phyloP scores from a whole-genome alignment of 225 moss, liverwort and hornwort genomes.

The Marchantia polymorpha region DNA sequence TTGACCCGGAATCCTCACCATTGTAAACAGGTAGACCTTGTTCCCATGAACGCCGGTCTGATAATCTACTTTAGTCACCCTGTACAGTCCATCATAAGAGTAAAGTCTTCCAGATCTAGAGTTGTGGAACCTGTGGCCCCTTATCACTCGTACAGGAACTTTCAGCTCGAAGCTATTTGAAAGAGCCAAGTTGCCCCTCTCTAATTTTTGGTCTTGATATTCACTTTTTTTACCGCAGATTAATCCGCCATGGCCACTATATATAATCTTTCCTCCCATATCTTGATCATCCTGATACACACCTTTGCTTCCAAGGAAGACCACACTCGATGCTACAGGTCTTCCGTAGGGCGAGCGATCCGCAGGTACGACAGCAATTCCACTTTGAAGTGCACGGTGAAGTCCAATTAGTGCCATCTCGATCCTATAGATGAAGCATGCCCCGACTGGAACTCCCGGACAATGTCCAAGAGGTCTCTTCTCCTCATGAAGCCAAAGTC shows the following conservation, averaged over 20 bases:
- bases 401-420: constrained; percentile 13
- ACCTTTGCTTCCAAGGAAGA: neutral
- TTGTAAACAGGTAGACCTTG: constrained; percentile 36
- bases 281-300: constrained; percentile 9
- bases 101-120: constrained; percentile 26
- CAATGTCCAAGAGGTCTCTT: neutral
- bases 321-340: constrained; percentile 14
- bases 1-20: constrained; percentile 40
- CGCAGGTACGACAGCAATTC: constrained; percentile 5
- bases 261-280: constrained; percentile 6
- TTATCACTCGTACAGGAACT: constrained; percentile 42
- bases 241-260: constrained; percentile 3
- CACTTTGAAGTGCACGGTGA: neutral
- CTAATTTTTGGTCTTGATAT: constrained; percentile 33
- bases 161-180: constrained; percentile 26
- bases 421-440: constrained; percentile 13
- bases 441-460: constrained; percentile 7
- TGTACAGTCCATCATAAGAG: constrained; percentile 49
- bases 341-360: neutral
- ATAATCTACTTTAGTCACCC: constrained; percentile 18
- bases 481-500: neutral
- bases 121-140: constrained; percentile 30
- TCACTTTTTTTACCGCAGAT: constrained; percentile 6
- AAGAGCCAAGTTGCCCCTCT: constrained; percentile 44
- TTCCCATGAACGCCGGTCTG: constrained; percentile 33